phyloP scores from a whole-genome alignment of 2,329 filamentous ascomycete species.

The Fusarium acutatum region DNA sequence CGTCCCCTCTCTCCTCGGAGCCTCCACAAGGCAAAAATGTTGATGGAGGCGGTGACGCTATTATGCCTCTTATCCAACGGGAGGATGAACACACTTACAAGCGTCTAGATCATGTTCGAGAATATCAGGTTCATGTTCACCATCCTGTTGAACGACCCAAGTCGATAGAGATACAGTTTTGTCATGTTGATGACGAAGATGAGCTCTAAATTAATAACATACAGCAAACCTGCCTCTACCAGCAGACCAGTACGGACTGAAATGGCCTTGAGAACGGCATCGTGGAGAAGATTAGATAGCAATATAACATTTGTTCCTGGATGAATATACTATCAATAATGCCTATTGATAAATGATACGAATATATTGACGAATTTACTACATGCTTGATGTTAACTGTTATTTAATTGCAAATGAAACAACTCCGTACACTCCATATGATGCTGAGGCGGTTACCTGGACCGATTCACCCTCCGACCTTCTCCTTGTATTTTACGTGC shows the following conservation, averaged over 20 bases:
- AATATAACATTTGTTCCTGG: not conserved
- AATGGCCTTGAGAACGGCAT: not conserved
- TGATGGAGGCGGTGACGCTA: not conserved
- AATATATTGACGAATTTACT: slow-evolving; percentile 16
- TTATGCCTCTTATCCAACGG: not conserved
- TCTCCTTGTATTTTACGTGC: slow-evolving; percentile 22
- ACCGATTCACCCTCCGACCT: slow-evolving; percentile 7
- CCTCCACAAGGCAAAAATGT: not conserved
- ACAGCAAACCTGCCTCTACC: not conserved
- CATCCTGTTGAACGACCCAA: not conserved
- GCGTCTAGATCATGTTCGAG: not conserved
- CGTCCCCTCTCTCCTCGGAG: not conserved
- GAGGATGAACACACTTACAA: not conserved
- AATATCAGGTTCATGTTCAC: not conserved
- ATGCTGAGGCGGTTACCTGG: slow-evolving; percentile 7
- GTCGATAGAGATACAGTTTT: not conserved
- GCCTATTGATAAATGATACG: not conserved
- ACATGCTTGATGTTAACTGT: slow-evolving; percentile 22
- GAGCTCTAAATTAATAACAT: not conserved
- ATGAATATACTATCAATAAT: not conserved
- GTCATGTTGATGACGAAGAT: not conserved
- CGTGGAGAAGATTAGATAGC: not conserved
- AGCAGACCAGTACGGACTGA: not conserved
- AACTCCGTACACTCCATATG: slow-evolving; percentile 26
- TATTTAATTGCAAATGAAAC: slow-evolving; percentile 18